Evolutionary conservation across 805 yeast genomes (phyloP).

Genomic region (Saccharomycopsis oosterbeekiorum): DNA sequence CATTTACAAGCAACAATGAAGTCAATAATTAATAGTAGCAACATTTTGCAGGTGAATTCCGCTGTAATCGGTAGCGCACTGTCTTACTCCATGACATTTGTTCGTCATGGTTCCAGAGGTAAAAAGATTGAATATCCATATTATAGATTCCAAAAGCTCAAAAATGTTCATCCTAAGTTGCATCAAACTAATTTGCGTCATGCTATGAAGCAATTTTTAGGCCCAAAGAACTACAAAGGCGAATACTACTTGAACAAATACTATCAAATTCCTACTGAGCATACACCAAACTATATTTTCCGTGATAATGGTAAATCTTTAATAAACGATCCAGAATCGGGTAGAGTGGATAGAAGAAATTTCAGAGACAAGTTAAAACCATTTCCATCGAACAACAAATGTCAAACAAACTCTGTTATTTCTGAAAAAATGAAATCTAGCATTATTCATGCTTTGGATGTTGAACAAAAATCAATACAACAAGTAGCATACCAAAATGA

Average conservation of each 20-base stretch:
- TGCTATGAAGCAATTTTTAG: slow-evolving; percentile 65
- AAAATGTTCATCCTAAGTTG: slow-evolving; percentile 31
- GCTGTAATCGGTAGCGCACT: background rate
- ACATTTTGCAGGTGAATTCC: background rate
- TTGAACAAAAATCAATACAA: slow-evolving; percentile 49
- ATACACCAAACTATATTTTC: slow-evolving; percentile 62
- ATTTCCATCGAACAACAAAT: slow-evolving; percentile 65
- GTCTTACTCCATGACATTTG: slow-evolving; percentile 12
- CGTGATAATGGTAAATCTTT: slow-evolving; percentile 37
- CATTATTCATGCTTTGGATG: slow-evolving; percentile 47
- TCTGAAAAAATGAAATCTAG: slow-evolving; percentile 47
- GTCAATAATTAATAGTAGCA: background rate
- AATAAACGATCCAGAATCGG: slow-evolving; percentile 12
- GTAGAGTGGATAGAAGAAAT: slow-evolving; percentile 2
- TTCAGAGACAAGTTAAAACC: slow-evolving; percentile 44
- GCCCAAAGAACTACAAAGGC: slow-evolving; percentile 77
- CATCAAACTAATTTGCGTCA: slow-evolving; percentile 48
- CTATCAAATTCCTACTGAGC: slow-evolving; percentile 54
- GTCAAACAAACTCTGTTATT: slow-evolving; percentile 56
- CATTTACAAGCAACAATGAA: background rate
- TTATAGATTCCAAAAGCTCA: slow-evolving; percentile 36
- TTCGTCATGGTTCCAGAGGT: slow-evolving; percentile 36
- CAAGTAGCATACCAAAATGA: slow-evolving; percentile 72
- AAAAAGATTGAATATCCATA: slow-evolving; percentile 46
- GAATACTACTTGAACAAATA: slow-evolving; percentile 72